Conservation (phyloP, 1,284 basidiomycete genomes). For the Papiliotrema nemorosa region DNA sequence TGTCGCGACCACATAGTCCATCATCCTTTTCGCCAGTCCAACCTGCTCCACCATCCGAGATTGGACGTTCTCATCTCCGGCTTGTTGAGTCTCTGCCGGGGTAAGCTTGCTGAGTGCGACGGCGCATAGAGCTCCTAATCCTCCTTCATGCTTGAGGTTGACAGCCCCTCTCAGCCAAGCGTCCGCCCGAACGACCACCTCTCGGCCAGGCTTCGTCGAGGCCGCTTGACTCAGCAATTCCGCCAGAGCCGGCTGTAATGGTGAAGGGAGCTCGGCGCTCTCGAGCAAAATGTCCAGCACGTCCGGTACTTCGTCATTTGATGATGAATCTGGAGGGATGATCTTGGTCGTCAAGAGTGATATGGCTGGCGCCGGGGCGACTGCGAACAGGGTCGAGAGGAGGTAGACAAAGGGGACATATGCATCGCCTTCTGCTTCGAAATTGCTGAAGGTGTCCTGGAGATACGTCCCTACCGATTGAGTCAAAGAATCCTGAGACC, state of each 20-base stretch:
- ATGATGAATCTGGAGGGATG: background rate
- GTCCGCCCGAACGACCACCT: constrained; percentile 55
- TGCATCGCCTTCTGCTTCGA: constrained; percentile 5
- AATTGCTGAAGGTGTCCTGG: constrained; percentile 6
- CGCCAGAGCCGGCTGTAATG: constrained; percentile 55
- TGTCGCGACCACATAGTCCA: constrained; percentile 52
- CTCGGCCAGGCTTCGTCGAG: constrained; percentile 66
- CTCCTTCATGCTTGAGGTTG: constrained; percentile 30
- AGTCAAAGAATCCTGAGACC: background rate
- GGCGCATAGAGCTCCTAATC: constrained; percentile 61
- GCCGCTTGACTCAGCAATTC: constrained; percentile 68
- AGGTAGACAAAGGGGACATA: constrained; percentile 25
- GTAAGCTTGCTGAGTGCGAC: constrained; percentile 74
- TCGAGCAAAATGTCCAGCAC: constrained; percentile 38
- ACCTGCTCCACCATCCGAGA: constrained; percentile 46
- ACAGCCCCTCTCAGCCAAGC: constrained; percentile 47
- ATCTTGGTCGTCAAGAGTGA: constrained; percentile 25
- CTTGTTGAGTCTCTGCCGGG: constrained; percentile 49
- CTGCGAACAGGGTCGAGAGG: constrained; percentile 27
- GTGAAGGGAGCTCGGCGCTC: constrained; percentile 36
- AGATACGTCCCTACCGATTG: constrained; percentile 10
- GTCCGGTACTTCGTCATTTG: constrained; percentile 7
- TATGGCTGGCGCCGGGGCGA: constrained; percentile 20
- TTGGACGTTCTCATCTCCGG: constrained; percentile 49
- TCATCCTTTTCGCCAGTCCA: constrained; percentile 59